phyloP scores from a whole-genome alignment of 805 yeast genomes.

The Priceomyces castillae region DNA sequence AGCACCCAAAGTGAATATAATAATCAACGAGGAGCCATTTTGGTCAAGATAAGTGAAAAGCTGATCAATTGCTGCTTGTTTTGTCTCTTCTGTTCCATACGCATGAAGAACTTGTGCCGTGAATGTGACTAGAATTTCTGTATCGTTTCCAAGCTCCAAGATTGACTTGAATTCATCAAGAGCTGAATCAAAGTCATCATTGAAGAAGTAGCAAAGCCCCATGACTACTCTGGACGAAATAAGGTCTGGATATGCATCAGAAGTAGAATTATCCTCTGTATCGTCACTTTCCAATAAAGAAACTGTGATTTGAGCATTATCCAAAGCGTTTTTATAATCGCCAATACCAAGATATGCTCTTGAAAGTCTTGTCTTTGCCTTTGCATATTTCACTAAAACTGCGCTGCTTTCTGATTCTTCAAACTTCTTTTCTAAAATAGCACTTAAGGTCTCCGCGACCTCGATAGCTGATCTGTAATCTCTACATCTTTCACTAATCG shows the following conservation, averaged over 20 bases:
- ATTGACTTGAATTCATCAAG: constrained; percentile 65
- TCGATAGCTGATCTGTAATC: constrained; percentile 54
- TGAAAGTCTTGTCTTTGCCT: constrained; percentile 67
- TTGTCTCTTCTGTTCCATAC: constrained; percentile 70
- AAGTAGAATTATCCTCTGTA: constrained; percentile 18
- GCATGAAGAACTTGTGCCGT: constrained; percentile 80
- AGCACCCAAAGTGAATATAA: constrained; percentile 76
- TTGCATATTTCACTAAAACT: constrained; percentile 50
- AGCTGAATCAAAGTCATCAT: constrained; percentile 60
- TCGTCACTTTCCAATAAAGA: constrained; percentile 45
- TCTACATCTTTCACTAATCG: constrained; percentile 67
- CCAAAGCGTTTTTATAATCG: constrained; percentile 57
- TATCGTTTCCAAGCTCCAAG: constrained; percentile 50
- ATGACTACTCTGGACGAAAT: constrained; percentile 64
- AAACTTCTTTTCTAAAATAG: constrained; percentile 51
- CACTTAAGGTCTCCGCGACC: constrained; percentile 46
- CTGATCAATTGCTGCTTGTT: constrained; percentile 82
- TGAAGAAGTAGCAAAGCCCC: constrained; percentile 72
- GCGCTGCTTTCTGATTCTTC: constrained; percentile 52
- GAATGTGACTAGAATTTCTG: constrained; percentile 65
- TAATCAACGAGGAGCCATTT: constrained; percentile 62
- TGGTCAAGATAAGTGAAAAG: constrained; percentile 61
- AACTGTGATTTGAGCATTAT: constrained; percentile 54
- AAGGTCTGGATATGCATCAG: constrained; percentile 16
- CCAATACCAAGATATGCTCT: constrained; percentile 64